Base-by-base conservation (phyloP, 768 basidiomycete genomes). In the Gloeostereum incarnatum region DNA sequence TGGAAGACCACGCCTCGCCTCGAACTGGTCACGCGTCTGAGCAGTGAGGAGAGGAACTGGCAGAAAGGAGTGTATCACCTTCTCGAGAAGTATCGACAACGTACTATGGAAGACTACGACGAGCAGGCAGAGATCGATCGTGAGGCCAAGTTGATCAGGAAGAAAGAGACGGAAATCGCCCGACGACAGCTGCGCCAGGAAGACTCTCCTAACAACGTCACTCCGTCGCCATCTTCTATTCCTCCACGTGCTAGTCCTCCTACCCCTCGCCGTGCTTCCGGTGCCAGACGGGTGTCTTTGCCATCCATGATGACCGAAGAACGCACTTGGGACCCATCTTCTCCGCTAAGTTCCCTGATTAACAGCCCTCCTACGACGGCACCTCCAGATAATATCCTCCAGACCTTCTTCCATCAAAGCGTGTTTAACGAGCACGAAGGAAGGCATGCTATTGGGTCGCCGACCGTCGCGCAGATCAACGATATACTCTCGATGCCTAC, bases 51-150 rank as follows among this genome's bases (percentile, higher is more conserved):
- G 39, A 78, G 78, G 36, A 93, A 84, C 20, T 93, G 90, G 86
- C 90, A 98, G 56, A 97, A 99, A 60, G 89, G 88, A 0, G 86
- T 98, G 34, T 99, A 99, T 58, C 81, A 87, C 52, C 63, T 97
- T 4, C 69, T 99, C n/a, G 67, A 82, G 39, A 78, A 77, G 45
- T 97, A 96, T 60, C 77, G 92, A 31, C 72, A 73, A 35, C 75
- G 71, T 47, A 78, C 80, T 39, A 55, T 88, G 30, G 81, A 86
- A 50, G 71, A 79, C 45, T 85, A 75, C 54, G 77, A 82, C 40
- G 81, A 83, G 39, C 81, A 83, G 35, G 77, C 84, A 41, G 69
- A 75, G 24, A 42, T 64, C 23, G 57, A 58, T 16, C 53, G 59
- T 49, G 54, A 35, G 55, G 61, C 45, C 57, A 42, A 59, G 57